Conservation (phyloP, 108 stramenopile species). For the Nitzschia palea region DNA sequence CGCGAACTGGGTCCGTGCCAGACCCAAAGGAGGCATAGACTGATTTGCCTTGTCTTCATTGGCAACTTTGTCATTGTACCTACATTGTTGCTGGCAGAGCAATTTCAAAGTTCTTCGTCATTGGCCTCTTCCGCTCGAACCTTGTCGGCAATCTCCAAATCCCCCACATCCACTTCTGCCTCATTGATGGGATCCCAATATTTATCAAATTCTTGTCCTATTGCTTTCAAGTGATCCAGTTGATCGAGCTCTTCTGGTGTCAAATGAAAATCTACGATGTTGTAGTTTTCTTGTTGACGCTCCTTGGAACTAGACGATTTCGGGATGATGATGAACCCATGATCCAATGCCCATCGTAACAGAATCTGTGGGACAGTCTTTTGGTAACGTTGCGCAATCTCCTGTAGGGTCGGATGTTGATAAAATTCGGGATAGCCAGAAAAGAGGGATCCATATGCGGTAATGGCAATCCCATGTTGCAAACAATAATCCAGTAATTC, state of each 20-base stretch:
- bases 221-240: constrained; percentile 39
- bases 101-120: too few relatives aligned
- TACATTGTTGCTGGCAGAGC: too few relatives aligned
- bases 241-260: constrained; percentile 43
- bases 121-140: not conserved
- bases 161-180: constrained; percentile 17
- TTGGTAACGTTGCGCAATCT: constrained; percentile 38
- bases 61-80: too few relatives aligned
- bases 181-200: constrained; percentile 37
- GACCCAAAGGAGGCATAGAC: too few relatives aligned
- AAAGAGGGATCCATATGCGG: constrained; percentile 65
- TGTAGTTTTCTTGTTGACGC: constrained; percentile 69
- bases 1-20: too few relatives aligned
- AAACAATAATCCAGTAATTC: constrained; percentile 67
- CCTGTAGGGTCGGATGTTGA: constrained; percentile 31
- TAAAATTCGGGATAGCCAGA: constrained; percentile 17
- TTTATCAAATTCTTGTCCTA: constrained; percentile 20
- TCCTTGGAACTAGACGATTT: constrained; percentile 52
- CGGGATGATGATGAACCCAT: constrained; percentile 58
- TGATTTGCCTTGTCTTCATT: too few relatives aligned
- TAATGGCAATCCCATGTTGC: constrained; percentile 54
- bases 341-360: constrained; percentile 63
- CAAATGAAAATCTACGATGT: constrained; percentile 68
- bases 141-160: not conserved
- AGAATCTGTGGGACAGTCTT: constrained; percentile 58